Evolutionary conservation across 2,329 filamentous ascomycete species (phyloP).

Genomic region (Pseudopyricularia javanii): DNA sequence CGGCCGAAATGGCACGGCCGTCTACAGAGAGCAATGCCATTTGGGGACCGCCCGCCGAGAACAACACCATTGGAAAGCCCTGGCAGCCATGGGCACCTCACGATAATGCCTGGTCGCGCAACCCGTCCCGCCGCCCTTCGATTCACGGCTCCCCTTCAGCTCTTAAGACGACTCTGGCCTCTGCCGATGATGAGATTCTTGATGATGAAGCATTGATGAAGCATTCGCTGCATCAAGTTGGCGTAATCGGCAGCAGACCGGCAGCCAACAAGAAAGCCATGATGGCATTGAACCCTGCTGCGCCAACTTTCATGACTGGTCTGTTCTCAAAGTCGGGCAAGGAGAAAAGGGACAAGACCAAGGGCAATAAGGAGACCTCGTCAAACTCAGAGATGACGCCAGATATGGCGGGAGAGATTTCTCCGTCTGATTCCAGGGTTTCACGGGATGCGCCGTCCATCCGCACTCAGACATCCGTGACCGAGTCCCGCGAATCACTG

Average conservation of each 20-base stretch:
- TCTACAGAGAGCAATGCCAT: conserved; percentile 70
- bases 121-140: conserved; percentile 69
- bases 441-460: conserved; percentile 46
- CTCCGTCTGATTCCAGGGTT: conserved; percentile 37
- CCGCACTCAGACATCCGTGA: conserved; percentile 43
- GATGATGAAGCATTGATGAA: conserved; percentile 43
- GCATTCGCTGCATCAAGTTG: conserved; percentile 42
- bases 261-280: conserved; percentile 31
- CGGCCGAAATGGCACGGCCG: conserved; percentile 60
- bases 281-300: conserved; percentile 70
- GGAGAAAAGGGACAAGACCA: conserved; percentile 23
- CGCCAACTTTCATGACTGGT: conserved; percentile 72
- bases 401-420: conserved; percentile 27
- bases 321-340: conserved; percentile 38
- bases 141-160: conserved; percentile 62
- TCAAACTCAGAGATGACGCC: conserved; percentile 17
- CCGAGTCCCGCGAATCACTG: conserved; percentile 48
- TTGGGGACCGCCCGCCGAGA: conserved; percentile 45
- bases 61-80: conserved; percentile 26
- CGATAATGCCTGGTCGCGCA: conserved; percentile 47
- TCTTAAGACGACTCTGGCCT: conserved; percentile 47
- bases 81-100: conserved; percentile 48
- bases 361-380: conserved; percentile 18
- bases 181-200: conserved; percentile 52
- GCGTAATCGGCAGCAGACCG: conserved; percentile 71